Evolutionary conservation across 1,139 yeast genomes (phyloP).

Genomic region (Debaryomyces subglobosus): DNA sequence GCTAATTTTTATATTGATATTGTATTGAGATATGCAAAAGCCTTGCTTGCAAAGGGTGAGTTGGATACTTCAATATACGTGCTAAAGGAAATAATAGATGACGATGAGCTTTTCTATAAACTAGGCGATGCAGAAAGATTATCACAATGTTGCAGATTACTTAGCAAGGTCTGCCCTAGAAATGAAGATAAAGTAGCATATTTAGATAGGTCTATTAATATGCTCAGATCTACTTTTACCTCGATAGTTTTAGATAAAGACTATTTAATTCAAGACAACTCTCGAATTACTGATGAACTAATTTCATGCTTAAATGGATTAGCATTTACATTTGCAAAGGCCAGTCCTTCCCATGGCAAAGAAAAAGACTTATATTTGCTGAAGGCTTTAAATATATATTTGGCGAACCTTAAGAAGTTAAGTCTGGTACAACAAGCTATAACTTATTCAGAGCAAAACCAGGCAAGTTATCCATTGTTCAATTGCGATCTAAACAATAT

Average conservation of each 20-base stretch:
- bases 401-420: slow-evolving; percentile 38
- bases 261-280: slow-evolving; percentile 28
- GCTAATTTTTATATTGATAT: slow-evolving; percentile 51
- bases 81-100: slow-evolving; percentile 34
- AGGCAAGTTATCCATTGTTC: slow-evolving; percentile 41
- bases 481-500: slow-evolving; percentile 38
- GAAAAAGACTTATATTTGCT: slow-evolving; percentile 22
- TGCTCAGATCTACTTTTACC: slow-evolving; percentile 35
- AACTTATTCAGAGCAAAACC: slow-evolving; percentile 24
- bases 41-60: slow-evolving; percentile 47
- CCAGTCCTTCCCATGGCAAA: slow-evolving; percentile 14
- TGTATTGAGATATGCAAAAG: slow-evolving; percentile 44
- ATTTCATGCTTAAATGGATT: slow-evolving; percentile 36
- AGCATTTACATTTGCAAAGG: slow-evolving; percentile 36
- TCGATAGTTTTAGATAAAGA: slow-evolving; percentile 30
- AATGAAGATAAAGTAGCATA: slow-evolving; percentile 34
- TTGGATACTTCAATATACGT: slow-evolving; percentile 33
- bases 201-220: slow-evolving; percentile 45
- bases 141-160: slow-evolving; percentile 44
- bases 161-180: slow-evolving; percentile 33
- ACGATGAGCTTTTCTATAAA: slow-evolving; percentile 42
- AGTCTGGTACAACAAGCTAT: slow-evolving; percentile 24
- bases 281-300: slow-evolving; percentile 44
- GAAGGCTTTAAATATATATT: slow-evolving; percentile 39
- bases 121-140: slow-evolving; percentile 51